Base-by-base conservation (phyloP, 164 flowering plant species). In the Warburgia ugandensis region DNA sequence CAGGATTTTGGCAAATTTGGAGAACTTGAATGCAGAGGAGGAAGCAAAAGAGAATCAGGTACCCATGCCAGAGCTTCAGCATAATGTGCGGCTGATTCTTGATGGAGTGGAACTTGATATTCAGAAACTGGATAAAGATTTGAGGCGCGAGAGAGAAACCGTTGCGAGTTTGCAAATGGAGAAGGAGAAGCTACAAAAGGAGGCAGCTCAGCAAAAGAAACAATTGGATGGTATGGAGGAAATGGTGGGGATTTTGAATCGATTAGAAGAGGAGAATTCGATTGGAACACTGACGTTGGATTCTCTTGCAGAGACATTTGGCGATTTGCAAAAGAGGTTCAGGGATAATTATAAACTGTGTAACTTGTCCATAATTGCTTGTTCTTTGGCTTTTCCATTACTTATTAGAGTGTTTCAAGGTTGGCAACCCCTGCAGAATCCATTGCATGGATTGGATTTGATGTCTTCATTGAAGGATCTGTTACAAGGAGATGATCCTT, bases 41-140 rank as follows among this genome's bases (percentile, higher is more conserved):
- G 73, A 72, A 52, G 79, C 85, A 0, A 74, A 71, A 70, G 92
- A 83, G 58, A 69, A 72, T 33, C 79, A 84, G 52, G 58, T 73
- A 3, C 87, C 92, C 0, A 84, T 84, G 96, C 87, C 92, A 7
- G 97, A 86, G 52, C 80, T 91, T 41, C 97, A 87, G 57, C 77
- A 86, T 53, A 91, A 91, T 69, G 48, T 91, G 21, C 76, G 64
- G 48, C 61, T 84, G 66, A 77, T 91, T 52, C 66, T 87, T 21
- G 89, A 84, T 46, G 55, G 76, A 53, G 84, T 76, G 0, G 94
- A 82, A 60, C 71, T 67, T 61, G 96, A 89, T 51, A 78, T 80
- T 11, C 81, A 73, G 63, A 75, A 71, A 55, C 33, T 84, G 31
- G 89, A 78, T 58, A 71, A 75, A 60, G 74, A 83, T 52, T 62